Evolutionary conservation across 176 grass and related monocot genomes (phyloP), one percentile per base, ranked within the genome.

Genomic region (Oryza brachyantha): DNA sequence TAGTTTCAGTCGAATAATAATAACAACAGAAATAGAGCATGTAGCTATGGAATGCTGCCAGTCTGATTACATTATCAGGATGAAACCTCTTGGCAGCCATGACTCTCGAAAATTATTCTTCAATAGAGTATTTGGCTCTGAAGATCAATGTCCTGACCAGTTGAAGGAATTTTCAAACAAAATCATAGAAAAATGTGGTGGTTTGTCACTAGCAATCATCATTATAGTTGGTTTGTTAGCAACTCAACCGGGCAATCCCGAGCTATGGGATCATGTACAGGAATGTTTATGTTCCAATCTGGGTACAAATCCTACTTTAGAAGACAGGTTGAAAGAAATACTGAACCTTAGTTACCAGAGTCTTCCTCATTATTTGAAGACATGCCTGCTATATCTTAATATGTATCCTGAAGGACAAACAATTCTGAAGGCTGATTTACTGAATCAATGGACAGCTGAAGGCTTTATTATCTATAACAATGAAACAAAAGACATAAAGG

Each of bases 301-400:
- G 55, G 42, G 35, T 40, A 27, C 34, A 28, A 28, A 60, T 41
- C 36, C 22, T 57, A 41, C 54, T 57, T 37, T 25, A 9, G 40
- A 74, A 4, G 72, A 58, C 5, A 59, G 8, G 29, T 3, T 74
- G 50, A 52, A 37, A 13, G 31, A 55, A 25, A 14, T 39, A 39
- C 11, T 74, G 36, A 57, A 24, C 21, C 50, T 74, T 59, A 74
- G 48, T 13, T 74, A 59, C 48, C 7, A 16, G 3, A 54, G 38
- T 75, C 52, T 60, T 75, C 72, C 72, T 39, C 72, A 60, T 13
- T 60, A 62, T 42, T 42, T 62, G 36, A 76, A 76, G 36, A 41
- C 36, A 61, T 76, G 73, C 2, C 5, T 76, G 21, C n/a, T 58
- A 34, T 58, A 75, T 4, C 52, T 75, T 1, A 13, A 8, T 9